Evolutionary conservation across 345 rosid species (phyloP), one percentile per base, ranked within the genome.

Genomic region (Clarkia xantiana): DNA sequence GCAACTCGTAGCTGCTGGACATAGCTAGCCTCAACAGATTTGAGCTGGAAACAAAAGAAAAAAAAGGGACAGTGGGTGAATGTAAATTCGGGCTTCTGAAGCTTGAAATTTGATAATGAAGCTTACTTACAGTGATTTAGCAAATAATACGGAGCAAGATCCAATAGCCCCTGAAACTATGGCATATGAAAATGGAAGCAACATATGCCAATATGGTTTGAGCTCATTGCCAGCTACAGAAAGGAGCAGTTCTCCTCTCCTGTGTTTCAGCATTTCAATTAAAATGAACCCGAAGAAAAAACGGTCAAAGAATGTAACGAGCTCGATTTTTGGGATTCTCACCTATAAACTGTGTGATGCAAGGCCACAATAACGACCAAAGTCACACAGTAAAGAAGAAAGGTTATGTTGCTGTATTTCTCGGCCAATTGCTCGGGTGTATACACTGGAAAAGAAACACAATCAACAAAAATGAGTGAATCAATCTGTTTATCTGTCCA

Each of bases 121-220:
- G 51, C 59, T 42, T 53, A 76, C 98, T 76, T 68, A 91, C 96
- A 91, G 83, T 56, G 98, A 91, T 77, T 91, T 91, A 57, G 98
- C 98, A 49, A 86, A 91, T 66, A 91, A 74, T 57, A 91, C 98
- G 11, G 98, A 91, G 74, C 82, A 91, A 45, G 98, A 86, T 62
- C 98, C 98, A 52, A 91, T 65, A 39, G 98, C 98, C 25, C 98
- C 98, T 3, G 98, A 91, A 61, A 91, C 98, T 55, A 84, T 68
- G 47, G 98, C 98, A 70, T 83, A 91, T 5, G 98, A 86, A 71
- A 91, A 86, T 40, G 98, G 98, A 67, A 86, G 85, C 53, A 91
- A 60, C 82, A 75, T 76, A 14, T 69, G 81, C 96, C 98, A 91
- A 64, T 83, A 79, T 2, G 81, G 79, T 66, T 68, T 72, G 63